Evolutionary conservation across 1,284 basidiomycete genomes (phyloP), one percentile per base, ranked within the genome.

Genomic region (Irpex rosettiformis): DNA sequence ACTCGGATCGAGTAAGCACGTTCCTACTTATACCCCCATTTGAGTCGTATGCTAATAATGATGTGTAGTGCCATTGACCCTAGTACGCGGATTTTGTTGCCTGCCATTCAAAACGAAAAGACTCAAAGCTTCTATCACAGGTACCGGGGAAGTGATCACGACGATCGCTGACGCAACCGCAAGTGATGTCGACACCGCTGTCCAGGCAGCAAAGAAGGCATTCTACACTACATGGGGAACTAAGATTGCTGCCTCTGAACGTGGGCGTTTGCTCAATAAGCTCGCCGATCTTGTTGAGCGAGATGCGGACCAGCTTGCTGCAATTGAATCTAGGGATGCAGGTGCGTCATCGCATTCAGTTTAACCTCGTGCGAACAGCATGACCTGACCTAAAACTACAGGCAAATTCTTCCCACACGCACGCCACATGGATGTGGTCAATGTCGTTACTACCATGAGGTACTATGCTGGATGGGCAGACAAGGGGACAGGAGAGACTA

Each of bases 381-480:
- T 16, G 10, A 42, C 49, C 21, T 18, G n/a, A 28, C 22, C 51
- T 57, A 3, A 11, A 13, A 4, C 11, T 10, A 43, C 40, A 59
- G 79, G 78, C 56, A 95, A 94, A 77, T 87, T 93, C 1, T 94
- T 88, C 73, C 65, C 69, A 11, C 88, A 86, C 76, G 88, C 94
- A 4, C 82, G 80, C 64, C 78, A 69, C 49, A 85, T 82, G 56
- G 96, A 98, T 70, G 79, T 94, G 4, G 65, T 75, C 40, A 80
- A 80, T 64, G 76, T 85, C 16, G 90, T 93, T 60, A 78, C 76
- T 43, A 78, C 77, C 57, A 79, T 94, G 71, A 84, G 91, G 63
- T 89, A 90, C 69, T 90, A 83, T 61, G 84, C 83, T 52, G 88
- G 89, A 18, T 90, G 87, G 87, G 86, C 89, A 2, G 94, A 97